Evolutionary conservation across 2,329 filamentous ascomycete species (phyloP).

Genomic region (Colletotrichum navitas): DNA sequence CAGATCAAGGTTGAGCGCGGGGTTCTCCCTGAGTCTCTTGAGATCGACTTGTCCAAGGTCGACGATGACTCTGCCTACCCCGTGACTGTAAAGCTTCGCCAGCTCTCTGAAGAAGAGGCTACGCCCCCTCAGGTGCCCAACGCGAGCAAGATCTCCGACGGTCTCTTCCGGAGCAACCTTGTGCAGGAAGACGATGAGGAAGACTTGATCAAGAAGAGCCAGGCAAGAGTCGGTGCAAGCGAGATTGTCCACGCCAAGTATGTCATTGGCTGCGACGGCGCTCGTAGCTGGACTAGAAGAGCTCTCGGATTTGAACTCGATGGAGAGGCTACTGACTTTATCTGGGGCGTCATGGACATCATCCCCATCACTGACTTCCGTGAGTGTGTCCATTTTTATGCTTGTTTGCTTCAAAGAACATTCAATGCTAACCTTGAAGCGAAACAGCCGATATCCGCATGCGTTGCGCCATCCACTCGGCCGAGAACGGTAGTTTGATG

Average conservation of each 20-base stretch:
- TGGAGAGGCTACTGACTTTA: constrained; percentile 65
- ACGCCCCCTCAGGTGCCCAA: constrained; percentile 55
- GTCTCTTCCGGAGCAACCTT: constrained; percentile 71
- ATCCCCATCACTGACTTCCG: constrained; percentile 62
- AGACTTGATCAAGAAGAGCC: constrained; percentile 42
- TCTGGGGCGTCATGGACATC: constrained; percentile 60
- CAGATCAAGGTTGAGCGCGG: constrained; percentile 69
- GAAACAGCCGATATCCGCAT: constrained; percentile 64
- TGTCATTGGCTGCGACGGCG: constrained; percentile 76
- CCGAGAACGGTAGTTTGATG: constrained; percentile 69
- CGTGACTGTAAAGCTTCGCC: constrained; percentile 69
- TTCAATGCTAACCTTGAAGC: background rate
- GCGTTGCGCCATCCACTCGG: constrained; percentile 70
- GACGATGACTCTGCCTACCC: constrained; percentile 69
- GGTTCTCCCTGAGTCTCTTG: constrained; percentile 67
- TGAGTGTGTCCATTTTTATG: background rate
- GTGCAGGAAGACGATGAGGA: constrained; percentile 69
- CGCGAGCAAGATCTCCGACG: constrained; percentile 60
- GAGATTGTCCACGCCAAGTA: constrained; percentile 70
- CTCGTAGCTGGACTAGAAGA: constrained; percentile 73
- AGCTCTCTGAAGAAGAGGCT: constrained; percentile 69
- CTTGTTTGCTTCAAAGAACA: fast-evolving
- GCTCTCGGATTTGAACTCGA: constrained; percentile 68
- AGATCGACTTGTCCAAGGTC: constrained; percentile 64
- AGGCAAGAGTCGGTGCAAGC: constrained; percentile 50